Conservation (phyloP, 1,284 basidiomycete species). For the Ganoderma lingzhi region DNA sequence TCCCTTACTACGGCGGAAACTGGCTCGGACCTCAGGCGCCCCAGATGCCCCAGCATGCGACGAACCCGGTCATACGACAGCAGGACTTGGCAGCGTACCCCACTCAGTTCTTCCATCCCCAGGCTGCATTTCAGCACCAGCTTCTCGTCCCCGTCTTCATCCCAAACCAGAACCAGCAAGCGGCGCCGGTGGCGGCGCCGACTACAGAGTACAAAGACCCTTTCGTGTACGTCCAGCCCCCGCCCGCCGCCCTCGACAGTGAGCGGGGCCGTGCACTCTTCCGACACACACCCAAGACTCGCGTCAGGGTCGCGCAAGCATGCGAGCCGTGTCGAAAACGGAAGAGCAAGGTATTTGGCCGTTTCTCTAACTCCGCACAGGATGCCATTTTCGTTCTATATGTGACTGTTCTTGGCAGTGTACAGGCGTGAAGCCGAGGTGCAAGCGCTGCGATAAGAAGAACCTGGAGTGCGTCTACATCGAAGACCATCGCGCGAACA, state of each 20-base stretch:
- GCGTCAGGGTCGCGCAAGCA: slow-evolving; percentile 30
- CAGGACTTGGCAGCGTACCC: slow-evolving; percentile 18
- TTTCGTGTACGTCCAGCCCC: slow-evolving; percentile 19
- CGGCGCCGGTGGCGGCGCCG: neutral
- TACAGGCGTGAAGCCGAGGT: slow-evolving; percentile 28
- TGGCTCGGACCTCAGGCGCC: neutral
- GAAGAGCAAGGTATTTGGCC: slow-evolving; percentile 32
- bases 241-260: slow-evolving; percentile 5
- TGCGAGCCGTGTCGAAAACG: slow-evolving; percentile 33
- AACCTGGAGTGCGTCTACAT: slow-evolving; percentile 31
- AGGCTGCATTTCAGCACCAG: slow-evolving; percentile 8
- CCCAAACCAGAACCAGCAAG: neutral
- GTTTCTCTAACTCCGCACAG: neutral
- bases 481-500: slow-evolving; percentile 33
- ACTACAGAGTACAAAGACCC: slow-evolving; percentile 2
- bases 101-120: neutral
- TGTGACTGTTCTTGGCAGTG: slow-evolving; percentile 20
- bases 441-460: slow-evolving; percentile 27
- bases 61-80: slow-evolving; percentile 7
- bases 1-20: neutral
- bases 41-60: neutral
- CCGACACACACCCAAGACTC: slow-evolving; percentile 7
- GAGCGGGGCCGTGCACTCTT: slow-evolving; percentile 20
- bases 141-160: slow-evolving; percentile 5
- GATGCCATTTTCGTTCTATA: neutral